Conservation (phyloP, 2,329 filamentous ascomycete species). For the Tolypocladium inflatum region DNA sequence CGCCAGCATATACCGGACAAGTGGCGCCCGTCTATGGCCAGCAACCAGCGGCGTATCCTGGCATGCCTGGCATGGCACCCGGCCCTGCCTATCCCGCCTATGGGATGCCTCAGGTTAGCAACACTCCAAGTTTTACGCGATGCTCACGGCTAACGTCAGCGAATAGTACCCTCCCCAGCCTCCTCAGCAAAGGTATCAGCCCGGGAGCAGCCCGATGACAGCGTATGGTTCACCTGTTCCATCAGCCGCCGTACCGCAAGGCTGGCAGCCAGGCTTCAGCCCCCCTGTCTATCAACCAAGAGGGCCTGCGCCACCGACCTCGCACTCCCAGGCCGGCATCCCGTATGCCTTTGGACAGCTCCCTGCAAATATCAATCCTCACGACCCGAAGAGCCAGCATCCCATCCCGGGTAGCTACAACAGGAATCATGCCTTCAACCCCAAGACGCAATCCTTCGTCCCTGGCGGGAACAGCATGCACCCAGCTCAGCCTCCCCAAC, state of each 20-base stretch:
- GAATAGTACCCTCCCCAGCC: conserved; percentile 20
- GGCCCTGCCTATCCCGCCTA: conserved; percentile 36
- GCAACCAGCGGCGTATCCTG: conserved; percentile 31
- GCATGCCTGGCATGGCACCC: conserved; percentile 33
- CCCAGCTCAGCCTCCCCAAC: conserved; percentile 36
- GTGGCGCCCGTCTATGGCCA: conserved; percentile 36
- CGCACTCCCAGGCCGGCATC: conserved; percentile 21
- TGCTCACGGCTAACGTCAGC: conserved; percentile 1
- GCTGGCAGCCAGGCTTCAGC: conserved; percentile 28
- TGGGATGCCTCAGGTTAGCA: conserved; percentile 34
- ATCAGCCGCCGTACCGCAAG: conserved; percentile 18
- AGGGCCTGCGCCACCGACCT: conserved; percentile 17
- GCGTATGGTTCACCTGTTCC: conserved; percentile 24
- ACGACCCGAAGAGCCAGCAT: conserved; percentile 68
- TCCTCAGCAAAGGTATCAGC: conserved; percentile 20
- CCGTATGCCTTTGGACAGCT: conserved; percentile 75
- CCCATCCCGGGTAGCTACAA: conserved; percentile 78
- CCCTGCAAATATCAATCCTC: conserved; percentile 57
- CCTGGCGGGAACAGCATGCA: conserved; percentile 47
- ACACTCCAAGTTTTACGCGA: neutral
- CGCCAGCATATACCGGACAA: conserved; percentile 36
- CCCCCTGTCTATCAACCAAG: conserved; percentile 20
- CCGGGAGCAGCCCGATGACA: conserved; percentile 24
- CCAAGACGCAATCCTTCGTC: conserved; percentile 86
- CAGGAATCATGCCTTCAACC: conserved; percentile 75